phyloP scores from a whole-genome alignment of 1,284 basidiomycete species.

The Sporisorium scitamineum region DNA sequence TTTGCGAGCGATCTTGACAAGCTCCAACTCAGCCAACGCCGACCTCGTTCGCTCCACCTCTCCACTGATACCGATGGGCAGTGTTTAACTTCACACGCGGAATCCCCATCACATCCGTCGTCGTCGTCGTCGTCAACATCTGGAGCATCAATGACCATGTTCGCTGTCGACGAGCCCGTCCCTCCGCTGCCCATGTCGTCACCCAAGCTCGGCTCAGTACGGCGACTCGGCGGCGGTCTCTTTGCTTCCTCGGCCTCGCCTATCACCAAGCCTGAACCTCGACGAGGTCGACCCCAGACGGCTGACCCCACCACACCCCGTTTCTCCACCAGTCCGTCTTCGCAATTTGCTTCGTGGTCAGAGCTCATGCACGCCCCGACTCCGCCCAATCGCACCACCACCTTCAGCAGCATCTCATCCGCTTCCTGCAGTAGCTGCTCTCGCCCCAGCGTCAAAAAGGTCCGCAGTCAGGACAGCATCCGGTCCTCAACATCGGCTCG shows the following conservation, averaged over 20 bases:
- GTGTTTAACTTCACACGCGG: neutral
- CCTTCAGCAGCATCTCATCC: constrained; percentile 44
- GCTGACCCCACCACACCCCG: neutral
- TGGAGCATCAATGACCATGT: constrained; percentile 19
- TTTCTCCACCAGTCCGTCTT: constrained; percentile 14
- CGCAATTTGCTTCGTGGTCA: constrained; percentile 42
- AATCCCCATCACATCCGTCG: neutral
- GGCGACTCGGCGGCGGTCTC: constrained; percentile 24
- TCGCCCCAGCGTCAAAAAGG: constrained; percentile 28
- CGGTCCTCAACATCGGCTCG: constrained; percentile 18
- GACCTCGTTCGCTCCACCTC: constrained; percentile 6
- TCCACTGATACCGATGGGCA: constrained; percentile 9
- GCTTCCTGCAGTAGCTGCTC: constrained; percentile 25
- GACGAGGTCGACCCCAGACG: constrained; percentile 6
- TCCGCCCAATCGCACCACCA: constrained; percentile 32
- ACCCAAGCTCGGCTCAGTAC: constrained; percentile 7
- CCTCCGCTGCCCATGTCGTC: constrained; percentile 11
- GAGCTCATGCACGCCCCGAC: constrained; percentile 22
- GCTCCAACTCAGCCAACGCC: constrained; percentile 6
- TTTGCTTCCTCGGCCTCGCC: constrained; percentile 9
- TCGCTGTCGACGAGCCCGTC: constrained; percentile 7
- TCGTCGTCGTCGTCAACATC: constrained; percentile 1
- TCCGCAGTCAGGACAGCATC: constrained; percentile 41
- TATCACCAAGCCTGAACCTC: neutral
- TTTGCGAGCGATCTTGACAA: constrained; percentile 9